These are phyloP conservation scores for Rutstroemia sp. DNA, from an alignment of 2,329 filamentous ascomycete species.

Conservation along the genomic window DNA sequence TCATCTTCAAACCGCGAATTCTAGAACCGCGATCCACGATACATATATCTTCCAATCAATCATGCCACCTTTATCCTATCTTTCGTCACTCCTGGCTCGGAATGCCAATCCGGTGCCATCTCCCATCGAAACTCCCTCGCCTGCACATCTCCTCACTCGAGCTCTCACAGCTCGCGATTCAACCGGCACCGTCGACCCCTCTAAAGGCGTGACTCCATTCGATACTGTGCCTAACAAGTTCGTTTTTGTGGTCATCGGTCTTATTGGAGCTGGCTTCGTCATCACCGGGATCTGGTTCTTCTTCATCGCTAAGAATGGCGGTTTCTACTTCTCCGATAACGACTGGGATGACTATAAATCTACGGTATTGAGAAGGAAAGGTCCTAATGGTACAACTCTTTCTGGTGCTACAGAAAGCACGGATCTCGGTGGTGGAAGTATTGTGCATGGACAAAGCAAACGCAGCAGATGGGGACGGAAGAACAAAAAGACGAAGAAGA, in stretches of 20 bases:
- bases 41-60: neutral
- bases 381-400: conserved; percentile 80
- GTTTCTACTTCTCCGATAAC: conserved; percentile 74
- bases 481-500: conserved; percentile 30
- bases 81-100: conserved; percentile 20
- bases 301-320: conserved; percentile 95
- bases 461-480: conserved; percentile 32
- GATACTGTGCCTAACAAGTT: conserved; percentile 50
- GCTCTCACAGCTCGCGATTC: conserved; percentile 13
- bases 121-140: neutral
- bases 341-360: conserved; percentile 99
- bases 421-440: conserved; percentile 76
- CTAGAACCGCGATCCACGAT: neutral
- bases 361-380: conserved; percentile 81
- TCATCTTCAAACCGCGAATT: neutral
- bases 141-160: neutral
- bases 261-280: conserved; percentile 73
- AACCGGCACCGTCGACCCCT: conserved; percentile 30
- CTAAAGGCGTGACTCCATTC: conserved; percentile 44
- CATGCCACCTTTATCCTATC: conserved; percentile 25
- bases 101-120: conserved; percentile 2
- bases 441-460: conserved; percentile 64
- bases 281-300: conserved; percentile 88
- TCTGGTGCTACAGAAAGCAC: conserved; percentile 77
- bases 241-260: conserved; percentile 77